phyloP scores from a whole-genome alignment of 208 protist species.

The Crithidia bombi region DNA sequence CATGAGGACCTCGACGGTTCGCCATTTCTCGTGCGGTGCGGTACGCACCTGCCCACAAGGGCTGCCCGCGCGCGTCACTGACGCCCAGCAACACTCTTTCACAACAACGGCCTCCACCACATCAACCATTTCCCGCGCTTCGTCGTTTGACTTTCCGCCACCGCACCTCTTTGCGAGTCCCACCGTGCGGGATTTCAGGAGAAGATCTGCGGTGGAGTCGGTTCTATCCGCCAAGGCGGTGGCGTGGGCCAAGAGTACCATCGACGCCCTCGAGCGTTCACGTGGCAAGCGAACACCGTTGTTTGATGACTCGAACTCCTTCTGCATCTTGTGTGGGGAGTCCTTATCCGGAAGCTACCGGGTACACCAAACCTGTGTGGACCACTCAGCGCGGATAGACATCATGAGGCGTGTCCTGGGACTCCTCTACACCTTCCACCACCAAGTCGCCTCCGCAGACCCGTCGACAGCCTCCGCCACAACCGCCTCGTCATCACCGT shows the following conservation, averaged over 20 bases:
- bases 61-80: no score
- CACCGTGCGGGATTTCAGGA: background rate
- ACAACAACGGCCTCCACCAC: background rate
- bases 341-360: slow-evolving; percentile 38
- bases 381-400: slow-evolving; percentile 57
- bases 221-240: slow-evolving; percentile 13
- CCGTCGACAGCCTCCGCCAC: background rate
- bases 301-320: slow-evolving; percentile 34
- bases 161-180: slow-evolving; percentile 16
- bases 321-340: slow-evolving; percentile 48
- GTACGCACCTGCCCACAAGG: no score
- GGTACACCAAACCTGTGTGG: slow-evolving; percentile 40
- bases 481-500: background rate
- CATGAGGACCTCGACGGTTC: background rate
- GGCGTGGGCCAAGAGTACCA: slow-evolving; percentile 1
- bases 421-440: slow-evolving; percentile 43
- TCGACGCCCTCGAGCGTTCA: slow-evolving; percentile 13
- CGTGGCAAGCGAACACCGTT: slow-evolving; percentile 22
- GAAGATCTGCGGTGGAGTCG: background rate
- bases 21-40: no score
- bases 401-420: slow-evolving; percentile 58
- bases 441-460: background rate
- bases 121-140: background rate
- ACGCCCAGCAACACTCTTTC: background rate
- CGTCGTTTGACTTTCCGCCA: background rate